Base-by-base conservation (phyloP, 495 filamentous ascomycete genomes). In the Aspergillus sparsus region DNA sequence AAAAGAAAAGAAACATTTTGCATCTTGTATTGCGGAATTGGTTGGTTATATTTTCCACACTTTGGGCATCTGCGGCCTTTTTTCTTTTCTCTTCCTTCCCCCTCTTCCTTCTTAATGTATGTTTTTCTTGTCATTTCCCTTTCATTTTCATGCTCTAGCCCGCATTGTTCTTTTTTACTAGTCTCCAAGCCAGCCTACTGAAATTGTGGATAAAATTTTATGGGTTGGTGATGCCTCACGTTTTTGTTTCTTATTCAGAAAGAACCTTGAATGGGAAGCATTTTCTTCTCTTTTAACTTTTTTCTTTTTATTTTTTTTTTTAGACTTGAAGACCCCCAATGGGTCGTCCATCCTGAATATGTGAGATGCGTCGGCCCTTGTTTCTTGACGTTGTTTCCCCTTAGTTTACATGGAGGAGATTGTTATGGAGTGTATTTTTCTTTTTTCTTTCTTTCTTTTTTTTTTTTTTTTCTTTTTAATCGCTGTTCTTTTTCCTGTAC, bases 11-110 rank as follows among this genome's bases (percentile, higher is more conserved):
- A 66, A 68, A 67, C 66, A 73, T 73, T 57, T 72, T 74, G 70
- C 72, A 73, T 68, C 55, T 68, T 69, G 71, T 56, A 66, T 73
- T 66, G 68, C 66, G 66, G 67, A 75, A 68, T 70, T 74, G 73
- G 71, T 74, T 77, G 71, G 69, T 75, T 75, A 77, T 76, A 69
- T 68, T 61, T 68, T 70, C 68, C 68, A 71, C 63, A 66, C 72
- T 75, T 62, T 74, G 70, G 70, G 74, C 68, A 55, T 63, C 59
- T 63, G 47, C 62, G 68, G 71, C 71, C 68, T 64, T 16, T 67
- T 67, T 66, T 49, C 13, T 63, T 57, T 34, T 10, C 58, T 58
- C 61, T 62, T 45, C 41, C 58, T 67, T 64, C 63, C 55, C 52
- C 39, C 65, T 51, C 32, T 62, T 63, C 34, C 44, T 59, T 66